Base-by-base conservation (phyloP, 148 eudicot genomes). In the Vaccinium corymbosum region DNA sequence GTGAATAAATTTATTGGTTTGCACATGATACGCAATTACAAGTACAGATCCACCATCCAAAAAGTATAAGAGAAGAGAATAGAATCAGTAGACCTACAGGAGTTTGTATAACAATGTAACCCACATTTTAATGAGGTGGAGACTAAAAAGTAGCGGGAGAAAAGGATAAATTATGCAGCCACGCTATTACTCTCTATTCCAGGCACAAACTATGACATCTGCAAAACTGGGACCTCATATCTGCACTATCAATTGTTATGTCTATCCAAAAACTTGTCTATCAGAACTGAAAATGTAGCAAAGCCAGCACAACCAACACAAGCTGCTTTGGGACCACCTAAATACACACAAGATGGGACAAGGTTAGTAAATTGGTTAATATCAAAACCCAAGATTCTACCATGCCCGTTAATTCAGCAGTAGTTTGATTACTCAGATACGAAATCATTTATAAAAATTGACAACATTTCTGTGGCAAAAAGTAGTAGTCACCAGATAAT, bases 261-360 rank as follows among this genome's bases (percentile, higher is more conserved):
- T 75, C 95, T 89, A 61, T 94, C 98, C 84, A 94, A 61, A 83
- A 94, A 86, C 83, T 93, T 94, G 91, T 96, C 99, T 80, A 96
- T 92, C 83, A 87, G 77, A 68, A 92, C 97, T 4, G 98, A 95
- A 88, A 95, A 95, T 86, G 98, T 85, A 84, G 98, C 98, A 85
- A 94, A 96, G 73, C 99, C 99, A 81, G 95, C 98, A 81, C 98
- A 96, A 0, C 98, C 99, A 55, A 76, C 71, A 87, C 99, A 96
- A 80, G 99, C 98, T 22, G 98, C 98, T 88, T 92, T 89, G 9
- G 97, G 98, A 61, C 99, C 99, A 84, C 92, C 98, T 96, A 85
- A 80, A 83, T 77, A 85, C 79, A 84, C 79, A 85, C 1, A 56
- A 55, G 27, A 80, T 38, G 7, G 51, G 20, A 20, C 2, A 2